Evolutionary conservation across 441 rosid species (phyloP), one percentile per base, ranked within the genome.

Genomic region (Rhodomyrtus psidioides): DNA sequence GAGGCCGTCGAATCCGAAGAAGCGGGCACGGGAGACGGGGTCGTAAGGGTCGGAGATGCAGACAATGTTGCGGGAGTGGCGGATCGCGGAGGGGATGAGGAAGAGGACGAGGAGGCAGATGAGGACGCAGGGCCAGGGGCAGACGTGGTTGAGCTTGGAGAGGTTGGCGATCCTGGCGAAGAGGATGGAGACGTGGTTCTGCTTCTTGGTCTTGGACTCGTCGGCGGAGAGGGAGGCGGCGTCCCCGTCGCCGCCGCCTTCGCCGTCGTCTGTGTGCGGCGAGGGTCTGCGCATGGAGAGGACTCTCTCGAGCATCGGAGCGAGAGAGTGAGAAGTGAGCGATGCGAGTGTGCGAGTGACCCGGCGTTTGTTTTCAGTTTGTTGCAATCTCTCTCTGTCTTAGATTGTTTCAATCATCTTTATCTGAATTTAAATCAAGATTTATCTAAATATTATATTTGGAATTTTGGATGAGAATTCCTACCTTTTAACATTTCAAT

Each of bases 181-280:
- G 39, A 95, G 87, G 53, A 96, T 85, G 49, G 92, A 92, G 85
- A 92, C 91, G 90, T 90, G 94, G 82, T 60, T 58, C 2, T 91
- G 98, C 28, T 92, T 95, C 89, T 93, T 95, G 89, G 93, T 93
- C 86, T 97, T 97, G 87, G 98, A 95, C 75, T 95, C 97, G 88
- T 96, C 99, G 60, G 88, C 85, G 51, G 87, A 83, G n/a, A 53
- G 84, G 84, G 42, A 53, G 60, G 84, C 84, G 49, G 79, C 79
- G n/a, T 39, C 79, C 49, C 79, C 76, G 44, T 30, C 76, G 76
- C 44, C 75, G 24, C 44, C 75, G 5, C 23, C 55, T 27, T 44
- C 81, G 65, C 87, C 82, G 39, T 88, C 89, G 39, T 89, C 86
- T 83, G 87, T 86, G 79, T 62, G 81, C 34, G 79, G 86, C 57